Evolutionary conservation across 2,329 filamentous ascomycete genomes (phyloP), one percentile per base, ranked within the genome.

Genomic region (Penicillium expansum): DNA sequence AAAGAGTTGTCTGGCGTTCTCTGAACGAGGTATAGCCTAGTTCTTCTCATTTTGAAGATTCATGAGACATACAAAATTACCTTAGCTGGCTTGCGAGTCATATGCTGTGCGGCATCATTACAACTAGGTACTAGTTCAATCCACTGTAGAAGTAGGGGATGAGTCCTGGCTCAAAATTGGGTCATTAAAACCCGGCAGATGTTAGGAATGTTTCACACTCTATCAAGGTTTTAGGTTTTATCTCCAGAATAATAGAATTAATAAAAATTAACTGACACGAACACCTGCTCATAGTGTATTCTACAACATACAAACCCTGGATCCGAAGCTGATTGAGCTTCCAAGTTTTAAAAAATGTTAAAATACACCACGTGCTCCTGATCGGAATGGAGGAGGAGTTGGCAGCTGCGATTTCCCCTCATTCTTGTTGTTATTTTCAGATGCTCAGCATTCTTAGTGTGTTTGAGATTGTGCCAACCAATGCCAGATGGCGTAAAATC

Each of bases 351-450:
- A 16, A 16, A 16, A 18, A 18, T 43, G n/a, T 43, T 32, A 33
- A 16, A 38, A 44, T 33, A 47, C 38, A 49, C 59, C 59, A 63
- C 57, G 57, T 62, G 59, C 37, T 11, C 29, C 33, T 22, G 55
- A 61, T 63, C 59, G 57, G 61, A 63, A 63, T 63, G 61, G 55
- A 62, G 59, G 20, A 27, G n/a, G 24, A 52, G 24, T 29, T 44
- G 39, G 29, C 20, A 39, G 38, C 32, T 37, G 20, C 18, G 33
- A 14, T n/a, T 42, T 44, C 53, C 57, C 57, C 55, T 52, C 55
- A 45, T 48, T 54, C 44, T 43, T 47, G 47, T 52, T 49, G 52
- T 58, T 56, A 53, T 51, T 52, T 39, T 32, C 39, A 48, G 35
- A 20, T 51, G 27, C 38, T 49, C 35, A 43, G 27, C 60, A 62